Conservation (phyloP, 768 basidiomycete species). For the Floccularia luteovirens region DNA sequence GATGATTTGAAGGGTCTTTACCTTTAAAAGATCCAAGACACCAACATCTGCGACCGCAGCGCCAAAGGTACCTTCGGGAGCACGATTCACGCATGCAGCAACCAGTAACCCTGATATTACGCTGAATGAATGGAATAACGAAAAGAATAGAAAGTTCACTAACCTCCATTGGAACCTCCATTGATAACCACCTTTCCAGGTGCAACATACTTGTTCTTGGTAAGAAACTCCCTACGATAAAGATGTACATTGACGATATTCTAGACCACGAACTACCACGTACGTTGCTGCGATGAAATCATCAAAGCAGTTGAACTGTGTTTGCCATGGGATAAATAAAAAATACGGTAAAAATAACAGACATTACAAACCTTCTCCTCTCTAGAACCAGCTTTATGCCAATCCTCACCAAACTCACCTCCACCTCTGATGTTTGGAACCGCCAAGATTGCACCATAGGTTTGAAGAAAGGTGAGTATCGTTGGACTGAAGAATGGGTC, state of each 20-base stretch:
- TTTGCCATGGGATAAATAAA: constrained; percentile 4
- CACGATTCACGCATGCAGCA: constrained; percentile 80
- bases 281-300: constrained; percentile 82
- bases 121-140: neutral
- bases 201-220: constrained; percentile 64
- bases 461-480: constrained; percentile 66
- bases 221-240: constrained; percentile 51
- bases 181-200: constrained; percentile 69
- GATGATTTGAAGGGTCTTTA: constrained; percentile 16
- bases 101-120: constrained; percentile 54
- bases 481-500: constrained; percentile 66
- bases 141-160: constrained; percentile 7
- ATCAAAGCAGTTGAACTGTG: constrained; percentile 65
- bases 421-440: constrained; percentile 59
- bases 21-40: constrained; percentile 74
- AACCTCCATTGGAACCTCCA: constrained; percentile 79
- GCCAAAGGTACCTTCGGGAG: constrained; percentile 70
- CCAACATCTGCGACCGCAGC: constrained; percentile 78
- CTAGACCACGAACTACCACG: constrained; percentile 13
- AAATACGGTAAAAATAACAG: neutral
- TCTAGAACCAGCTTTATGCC: constrained; percentile 66
- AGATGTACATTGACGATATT: neutral
- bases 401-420: constrained; percentile 77
- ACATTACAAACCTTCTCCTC: constrained; percentile 52
- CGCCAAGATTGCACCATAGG: constrained; percentile 62